phyloP scores from a whole-genome alignment of 148 eudicot genomes.

The Hydrangea macrophylla region DNA sequence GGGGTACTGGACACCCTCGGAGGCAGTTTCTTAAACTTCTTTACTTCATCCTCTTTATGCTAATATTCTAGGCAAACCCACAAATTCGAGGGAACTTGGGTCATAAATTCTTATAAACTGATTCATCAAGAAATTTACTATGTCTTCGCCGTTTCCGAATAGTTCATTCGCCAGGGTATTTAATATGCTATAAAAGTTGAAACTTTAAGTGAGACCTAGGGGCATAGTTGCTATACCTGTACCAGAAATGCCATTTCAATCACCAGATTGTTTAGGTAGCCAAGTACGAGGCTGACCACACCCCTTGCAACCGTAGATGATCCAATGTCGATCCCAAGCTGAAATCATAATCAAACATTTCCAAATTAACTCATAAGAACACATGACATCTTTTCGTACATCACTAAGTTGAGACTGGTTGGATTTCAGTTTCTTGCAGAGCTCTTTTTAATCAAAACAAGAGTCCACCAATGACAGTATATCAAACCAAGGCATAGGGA shows the following conservation, averaged over 20 bases:
- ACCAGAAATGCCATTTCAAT: conserved; percentile 67
- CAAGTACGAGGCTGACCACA: conserved; percentile 66
- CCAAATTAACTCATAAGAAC: not conserved
- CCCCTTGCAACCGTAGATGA: conserved; percentile 73
- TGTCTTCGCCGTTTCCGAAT: not conserved
- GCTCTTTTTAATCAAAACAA: not conserved
- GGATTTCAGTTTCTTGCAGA: not conserved
- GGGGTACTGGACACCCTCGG: no score
- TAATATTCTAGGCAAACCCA: not conserved
- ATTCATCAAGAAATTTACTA: not conserved
- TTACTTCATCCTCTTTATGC: no score
- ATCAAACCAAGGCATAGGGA: not conserved
- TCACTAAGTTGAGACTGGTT: not conserved
- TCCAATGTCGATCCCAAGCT: conserved; percentile 68
- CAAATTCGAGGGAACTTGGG: not conserved
- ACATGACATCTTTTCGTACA: not conserved
- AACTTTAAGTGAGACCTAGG: not conserved
- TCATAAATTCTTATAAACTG: not conserved
- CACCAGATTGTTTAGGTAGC: conserved; percentile 62
- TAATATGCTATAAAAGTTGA: not conserved
- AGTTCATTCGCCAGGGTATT: not conserved
- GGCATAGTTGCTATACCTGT: conserved; percentile 38
- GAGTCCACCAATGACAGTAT: not conserved
- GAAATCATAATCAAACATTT: conserved; percentile 20
- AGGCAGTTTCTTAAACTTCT: no score